Percentiles rank a stretch among this genome's conserved stretches.
Conservation (phyloP, 2,329 filamentous ascomycete species). For the Westerdykella aurantiaca region DNA sequence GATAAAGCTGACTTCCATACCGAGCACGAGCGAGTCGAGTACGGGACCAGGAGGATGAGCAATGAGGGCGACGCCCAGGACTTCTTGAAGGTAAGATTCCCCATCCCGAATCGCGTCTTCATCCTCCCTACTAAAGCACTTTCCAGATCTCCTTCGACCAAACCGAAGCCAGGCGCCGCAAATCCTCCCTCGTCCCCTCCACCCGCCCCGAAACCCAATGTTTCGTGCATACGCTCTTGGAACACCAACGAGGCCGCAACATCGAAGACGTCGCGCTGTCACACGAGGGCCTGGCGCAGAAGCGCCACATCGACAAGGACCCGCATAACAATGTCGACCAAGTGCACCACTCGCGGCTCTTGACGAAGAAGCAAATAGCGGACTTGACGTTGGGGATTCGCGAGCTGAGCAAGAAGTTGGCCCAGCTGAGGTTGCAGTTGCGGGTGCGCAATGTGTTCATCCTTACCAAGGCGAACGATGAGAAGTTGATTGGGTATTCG, state of each 20-base stretch:
- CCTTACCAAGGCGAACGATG: slow-evolving; percentile 86
- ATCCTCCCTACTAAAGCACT: slow-evolving; percentile 3
- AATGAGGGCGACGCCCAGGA: slow-evolving; percentile 37
- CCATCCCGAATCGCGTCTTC: neutral
- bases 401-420: slow-evolving; percentile 79
- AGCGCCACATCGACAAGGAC: slow-evolving; percentile 41
- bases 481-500: slow-evolving; percentile 69
- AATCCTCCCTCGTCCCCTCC: slow-evolving; percentile 52
- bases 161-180: slow-evolving; percentile 50
- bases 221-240: slow-evolving; percentile 57
- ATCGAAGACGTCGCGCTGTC: slow-evolving; percentile 19
- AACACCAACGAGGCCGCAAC: slow-evolving; percentile 35
- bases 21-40: slow-evolving; percentile 26
- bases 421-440: slow-evolving; percentile 75
- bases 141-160: slow-evolving; percentile 53
- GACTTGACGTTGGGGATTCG: slow-evolving; percentile 97
- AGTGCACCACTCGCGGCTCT: slow-evolving; percentile 59
- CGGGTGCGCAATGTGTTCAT: slow-evolving; percentile 79
- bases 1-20: slow-evolving; percentile 29
- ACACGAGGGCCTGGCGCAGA: slow-evolving; percentile 31
- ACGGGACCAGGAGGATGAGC: slow-evolving; percentile 23
- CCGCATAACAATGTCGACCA: slow-evolving; percentile 30
- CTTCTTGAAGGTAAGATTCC: slow-evolving; percentile 36
- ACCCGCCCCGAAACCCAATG: slow-evolving; percentile 48
- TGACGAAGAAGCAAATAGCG: slow-evolving; percentile 90